Base-by-base conservation (phyloP, 768 basidiomycete genomes). In the Lyophyllum atratum region DNA sequence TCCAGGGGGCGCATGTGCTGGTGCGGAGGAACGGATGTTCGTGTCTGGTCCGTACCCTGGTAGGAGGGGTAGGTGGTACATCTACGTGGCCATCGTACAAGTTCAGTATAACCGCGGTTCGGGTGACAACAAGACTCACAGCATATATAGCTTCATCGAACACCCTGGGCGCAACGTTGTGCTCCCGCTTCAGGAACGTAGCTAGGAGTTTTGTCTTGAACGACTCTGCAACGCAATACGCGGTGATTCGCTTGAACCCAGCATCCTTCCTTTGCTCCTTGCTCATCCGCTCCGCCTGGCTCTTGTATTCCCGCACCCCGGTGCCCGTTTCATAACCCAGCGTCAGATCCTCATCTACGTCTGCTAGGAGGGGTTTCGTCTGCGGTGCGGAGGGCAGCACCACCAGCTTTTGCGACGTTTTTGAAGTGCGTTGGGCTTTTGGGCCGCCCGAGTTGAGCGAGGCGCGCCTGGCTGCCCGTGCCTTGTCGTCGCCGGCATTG, bases 101-200 rank as follows among this genome's bases (percentile, higher is more conserved):
- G 21, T 59, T 57, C 50, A 54, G 17, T 40, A 5, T 46, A 45
- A 56, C 52, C 17, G 22, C 9, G 52, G 46, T 15, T 19, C 25
- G 15, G 61, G 42, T 25, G 46, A 24, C n/a, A 26, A 15, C 6
- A 11, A n/a, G 14, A 81, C 92, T 75, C 59, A 95, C 95, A 55
- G 87, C 90, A 76, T 97, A 97, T 58, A 96, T 72, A 0, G 94
- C 95, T 73, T 98, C 95, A 69, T 97, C 95, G 62, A 93, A 98
- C 0, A 93, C 82, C 57, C 95, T 79, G 1, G 87, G 93, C 10
- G 74, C 79, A 11, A 95, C 94, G 53, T 95, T 96, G 69, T 98
- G 95, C 67, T 98, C 95, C 50, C 95, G 78, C 72, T 95, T 96
- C 68, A 97, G 68, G 66, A 95, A 96, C 2, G 87, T 85, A 11